A percentile compares a stretch with the other conserved stretches of the same genome.
Conservation (phyloP, 1,139 yeast genomes). For the Magnusiomyces starmeri region DNA sequence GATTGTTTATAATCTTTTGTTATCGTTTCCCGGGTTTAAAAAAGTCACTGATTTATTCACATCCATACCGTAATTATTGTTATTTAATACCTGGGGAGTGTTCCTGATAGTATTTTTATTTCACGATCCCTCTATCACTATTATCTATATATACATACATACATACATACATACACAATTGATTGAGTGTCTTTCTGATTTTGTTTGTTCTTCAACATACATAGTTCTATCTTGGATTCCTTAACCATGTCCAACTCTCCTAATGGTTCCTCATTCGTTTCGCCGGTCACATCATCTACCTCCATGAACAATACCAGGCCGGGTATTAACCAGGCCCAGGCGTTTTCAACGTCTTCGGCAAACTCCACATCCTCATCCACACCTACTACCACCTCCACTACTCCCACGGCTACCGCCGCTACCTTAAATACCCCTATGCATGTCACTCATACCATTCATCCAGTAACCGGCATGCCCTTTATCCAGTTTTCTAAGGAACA, state of each 20-base stretch:
- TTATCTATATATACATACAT: too few species aligned
- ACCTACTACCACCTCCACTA: neutral
- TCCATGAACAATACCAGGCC: neutral
- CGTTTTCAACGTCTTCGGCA: neutral
- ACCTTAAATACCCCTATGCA: too few species aligned
- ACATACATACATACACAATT: too few species aligned
- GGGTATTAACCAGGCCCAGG: neutral
- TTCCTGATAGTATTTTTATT: too few species aligned
- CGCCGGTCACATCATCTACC: neutral
- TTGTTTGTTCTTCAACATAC: too few species aligned
- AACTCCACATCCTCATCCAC: neutral
- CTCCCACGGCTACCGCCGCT: neutral
- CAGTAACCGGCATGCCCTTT: neutral
- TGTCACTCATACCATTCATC: slow-evolving; percentile 11
- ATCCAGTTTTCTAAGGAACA: slow-evolving; percentile 2
- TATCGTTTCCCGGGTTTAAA: neutral
- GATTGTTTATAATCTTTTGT: neutral
- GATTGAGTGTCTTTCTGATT: too few species aligned
- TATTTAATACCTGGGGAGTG: too few species aligned
- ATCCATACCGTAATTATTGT: too few species aligned
- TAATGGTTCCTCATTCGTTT: neutral
- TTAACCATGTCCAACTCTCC: neutral
- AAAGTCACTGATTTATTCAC: neutral
- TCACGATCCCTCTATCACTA: too few species aligned
- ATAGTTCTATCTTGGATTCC: too few species aligned